Conservation (phyloP, 2,329 filamentous ascomycete genomes). For the Pseudopyricularia cyperi region DNA sequence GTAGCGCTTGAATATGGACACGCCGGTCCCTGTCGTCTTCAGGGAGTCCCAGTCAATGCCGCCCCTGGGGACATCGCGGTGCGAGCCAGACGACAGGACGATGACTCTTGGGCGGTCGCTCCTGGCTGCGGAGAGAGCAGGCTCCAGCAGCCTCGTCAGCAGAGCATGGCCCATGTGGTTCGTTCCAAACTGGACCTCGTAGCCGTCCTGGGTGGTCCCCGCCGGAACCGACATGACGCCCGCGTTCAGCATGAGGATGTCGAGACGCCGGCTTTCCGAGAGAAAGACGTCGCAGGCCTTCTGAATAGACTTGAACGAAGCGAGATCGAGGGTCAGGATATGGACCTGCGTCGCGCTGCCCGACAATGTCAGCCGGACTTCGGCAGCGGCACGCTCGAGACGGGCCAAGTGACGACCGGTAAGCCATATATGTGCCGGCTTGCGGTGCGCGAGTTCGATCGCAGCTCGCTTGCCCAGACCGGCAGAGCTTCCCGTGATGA, state of each 20-base stretch:
- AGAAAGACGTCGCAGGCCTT: conserved; percentile 9
- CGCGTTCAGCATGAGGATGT: conserved; percentile 27
- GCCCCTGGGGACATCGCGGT: conserved; percentile 6
- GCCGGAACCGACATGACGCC: conserved; percentile 22
- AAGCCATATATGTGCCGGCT: conserved; percentile 12
- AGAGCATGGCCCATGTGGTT: conserved; percentile 31
- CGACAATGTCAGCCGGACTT: background rate
- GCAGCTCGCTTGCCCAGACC: conserved; percentile 33
- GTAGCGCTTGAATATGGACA: conserved; percentile 12
- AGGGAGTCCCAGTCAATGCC: conserved; percentile 4
- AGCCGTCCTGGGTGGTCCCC: conserved; percentile 21
- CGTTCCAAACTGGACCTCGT: conserved; percentile 27
- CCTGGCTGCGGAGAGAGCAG: conserved; percentile 10
- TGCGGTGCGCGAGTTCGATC: conserved; percentile 26
- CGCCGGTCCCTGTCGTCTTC: conserved; percentile 3
- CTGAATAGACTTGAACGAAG: background rate
- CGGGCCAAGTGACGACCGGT: background rate
- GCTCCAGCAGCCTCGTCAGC: conserved; percentile 21
- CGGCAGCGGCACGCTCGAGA: background rate
- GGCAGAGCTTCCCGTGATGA: conserved; percentile 34
- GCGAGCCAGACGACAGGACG: conserved; percentile 6
- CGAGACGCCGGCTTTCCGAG: conserved; percentile 16
- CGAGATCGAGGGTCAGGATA: background rate
- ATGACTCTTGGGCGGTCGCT: conserved; percentile 12
- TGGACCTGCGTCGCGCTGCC: background rate